Evolutionary conservation across 1,284 basidiomycete genomes (phyloP).

Genomic region (Trichosporon asahii): DNA sequence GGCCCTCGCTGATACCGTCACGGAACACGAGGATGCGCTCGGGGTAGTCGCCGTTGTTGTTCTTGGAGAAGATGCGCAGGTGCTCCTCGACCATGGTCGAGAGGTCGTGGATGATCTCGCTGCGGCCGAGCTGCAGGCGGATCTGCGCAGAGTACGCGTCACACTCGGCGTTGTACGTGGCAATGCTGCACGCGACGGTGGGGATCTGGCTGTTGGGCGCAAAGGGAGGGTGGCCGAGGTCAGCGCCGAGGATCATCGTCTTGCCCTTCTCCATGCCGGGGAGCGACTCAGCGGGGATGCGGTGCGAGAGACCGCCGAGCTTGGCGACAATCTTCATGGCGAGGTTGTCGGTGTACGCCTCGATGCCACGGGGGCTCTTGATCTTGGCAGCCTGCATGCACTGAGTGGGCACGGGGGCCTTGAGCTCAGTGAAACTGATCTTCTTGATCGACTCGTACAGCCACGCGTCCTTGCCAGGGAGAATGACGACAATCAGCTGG

Average conservation of each 20-base stretch:
- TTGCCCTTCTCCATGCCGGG: constrained; percentile 39
- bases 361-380: constrained; percentile 36
- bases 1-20: constrained; percentile 55
- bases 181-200: constrained; percentile 54
- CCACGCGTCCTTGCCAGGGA: constrained; percentile 47
- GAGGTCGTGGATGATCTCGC: constrained; percentile 41
- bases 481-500: constrained; percentile 48
- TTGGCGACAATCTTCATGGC: constrained; percentile 50
- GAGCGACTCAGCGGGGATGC: constrained; percentile 39
- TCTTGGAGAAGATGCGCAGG: constrained; percentile 39
- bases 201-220: constrained; percentile 37
- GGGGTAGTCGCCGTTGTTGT: constrained; percentile 43
- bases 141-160: constrained; percentile 51
- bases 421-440: constrained; percentile 42
- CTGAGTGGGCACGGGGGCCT: constrained; percentile 45
- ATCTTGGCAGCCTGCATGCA: constrained; percentile 51
- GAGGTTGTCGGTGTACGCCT: constrained; percentile 53
- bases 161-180: constrained; percentile 47
- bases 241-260: constrained; percentile 42
- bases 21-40: constrained; percentile 52
- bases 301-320: constrained; percentile 53
- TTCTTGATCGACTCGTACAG: constrained; percentile 54
- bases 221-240: constrained; percentile 45
- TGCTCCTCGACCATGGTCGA: constrained; percentile 42
- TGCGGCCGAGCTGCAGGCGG: constrained; percentile 51